Base-by-base conservation (phyloP, 805 yeast genomes). In the Lachancea nothofagi region DNA sequence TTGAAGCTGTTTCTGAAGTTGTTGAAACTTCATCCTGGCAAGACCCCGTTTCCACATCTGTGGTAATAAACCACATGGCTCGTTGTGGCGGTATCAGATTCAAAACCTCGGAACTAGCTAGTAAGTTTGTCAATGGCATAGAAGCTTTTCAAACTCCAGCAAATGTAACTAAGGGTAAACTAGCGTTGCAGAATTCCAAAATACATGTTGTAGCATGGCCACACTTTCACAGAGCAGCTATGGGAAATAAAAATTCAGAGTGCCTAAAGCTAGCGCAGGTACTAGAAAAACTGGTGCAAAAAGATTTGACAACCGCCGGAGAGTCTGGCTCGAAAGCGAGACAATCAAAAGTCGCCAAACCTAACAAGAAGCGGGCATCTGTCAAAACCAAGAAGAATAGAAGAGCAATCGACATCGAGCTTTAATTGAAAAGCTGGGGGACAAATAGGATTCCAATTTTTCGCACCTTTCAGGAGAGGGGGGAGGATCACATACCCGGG, bases 1-100 rank as follows among this genome's bases (percentile, higher is more conserved):
- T 72, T 9, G 63, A 61, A 4, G 58, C 51, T 20, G 51, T 62
- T 36, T 23, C 82, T 2, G 41, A 50, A 7, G 18, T 54, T 6
- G 44, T 51, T 0, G 39, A 36, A n/a, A 22, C 36, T 2, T 32
- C 44, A 9, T 38, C 45, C 7, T 55, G 61, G 56, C 43, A 41
- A 21, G 59, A 53, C 25, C 41, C 41, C 5, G 40, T 40, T 7
- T 45, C 60, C 2, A 38, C 42, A 15, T 33, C 57, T 7, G 18
- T 55, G 14, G 35, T 47, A 7, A 38, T 58, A 3, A 55, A 56
- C 40, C 59, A 53, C 33, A 53, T 47, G 33, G 55, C 61, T 2
- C 45, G 38, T 14, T 50, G 54, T 28, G 61, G 60, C 18, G 56
- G 55, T 2, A 36, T 57, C 5, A 42, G 57, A n/a, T 51, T 58